phyloP scores from a whole-genome alignment of 805 yeast genomes.

The Geotrichum ghanense region DNA sequence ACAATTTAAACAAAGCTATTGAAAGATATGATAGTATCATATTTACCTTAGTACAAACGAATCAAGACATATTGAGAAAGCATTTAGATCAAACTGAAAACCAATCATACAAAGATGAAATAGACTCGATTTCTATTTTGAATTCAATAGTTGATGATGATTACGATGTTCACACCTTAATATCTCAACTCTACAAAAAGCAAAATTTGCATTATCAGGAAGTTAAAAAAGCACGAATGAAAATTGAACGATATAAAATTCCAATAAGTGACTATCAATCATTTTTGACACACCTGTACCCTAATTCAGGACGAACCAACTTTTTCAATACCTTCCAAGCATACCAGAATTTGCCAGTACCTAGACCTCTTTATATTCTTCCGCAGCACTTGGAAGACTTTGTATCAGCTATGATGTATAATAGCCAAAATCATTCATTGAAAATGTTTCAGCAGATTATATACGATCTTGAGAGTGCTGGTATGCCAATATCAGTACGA shows the following conservation, averaged over 20 bases:
- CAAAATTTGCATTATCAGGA: constrained; percentile 9
- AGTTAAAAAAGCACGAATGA: constrained; percentile 4
- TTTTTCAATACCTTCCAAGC: constrained; percentile 14
- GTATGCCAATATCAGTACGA: constrained; percentile 22
- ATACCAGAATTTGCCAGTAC: constrained; percentile 24
- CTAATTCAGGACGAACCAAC: constrained; percentile 2
- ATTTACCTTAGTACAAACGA: not conserved
- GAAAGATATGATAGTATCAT: not conserved
- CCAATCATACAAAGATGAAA: not conserved
- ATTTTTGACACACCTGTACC: constrained; percentile 17
- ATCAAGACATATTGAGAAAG: not conserved
- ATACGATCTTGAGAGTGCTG: constrained; percentile 18
- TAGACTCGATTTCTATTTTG: not conserved
- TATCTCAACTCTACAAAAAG: constrained; percentile 2
- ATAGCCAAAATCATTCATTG: not conserved
- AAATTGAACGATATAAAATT: constrained; percentile 6
- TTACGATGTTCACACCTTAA: not conserved
- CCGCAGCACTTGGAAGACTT: constrained; percentile 25
- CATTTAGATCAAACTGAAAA: not conserved
- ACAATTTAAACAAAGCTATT: not conserved
- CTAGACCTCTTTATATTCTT: constrained; percentile 23
- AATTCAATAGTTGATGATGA: not conserved
- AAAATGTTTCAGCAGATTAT: constrained; percentile 13
- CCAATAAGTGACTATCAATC: constrained; percentile 13
- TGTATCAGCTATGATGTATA: constrained; percentile 13